Evolutionary conservation across 169 alveolate species (phyloP), one percentile per base, ranked within the genome.

Genomic region (Plasmodium knowlesi): DNA sequence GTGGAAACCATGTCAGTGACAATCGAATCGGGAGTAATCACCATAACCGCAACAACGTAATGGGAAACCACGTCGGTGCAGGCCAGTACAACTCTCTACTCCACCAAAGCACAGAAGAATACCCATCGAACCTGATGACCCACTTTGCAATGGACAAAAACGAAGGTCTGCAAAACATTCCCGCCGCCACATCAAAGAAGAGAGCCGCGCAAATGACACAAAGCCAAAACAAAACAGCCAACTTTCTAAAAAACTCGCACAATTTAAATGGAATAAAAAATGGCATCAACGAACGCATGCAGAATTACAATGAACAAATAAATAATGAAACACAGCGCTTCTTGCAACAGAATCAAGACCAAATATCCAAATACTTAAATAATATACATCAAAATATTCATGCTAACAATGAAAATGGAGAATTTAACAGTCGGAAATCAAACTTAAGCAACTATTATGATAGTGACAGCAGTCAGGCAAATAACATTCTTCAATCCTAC

Each of bases 281-380:
- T 76, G 81, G 32, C 19, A 39, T 19, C 67, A 79, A 80, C 34
- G 89, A 88, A 8, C 76, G 71, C 22, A 78, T 78, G 25, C 30
- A 50, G 9, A 70, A 67, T 88, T 73, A 78, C 32, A 78, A 74
- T 54, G 81, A 78, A 5, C 78, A 37, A 19, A 8, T 79, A 78
- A 76, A 88, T 78, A 80, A 37, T 30, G 89, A 79, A 34, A 14
- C 89, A 78, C 94, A 88, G n/a, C 39, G 72, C 22, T 88, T 67
- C 71, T 1, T 78, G 46, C 86, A 88, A 57, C 94, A 76, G 61
- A 88, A 88, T 34, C 94, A 88, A 37, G 86, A 79, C 19, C 57
- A 84, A 74, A 46, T 73, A n/a, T 78, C 89, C 16, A 78, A 76
- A 46, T 88, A 88, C 71, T 37, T 80, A 88, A 61, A 19, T 39